These are phyloP conservation scores for Nymphaea thermarum DNA, from an alignment of 164 flowering plant species.

Conservation along the genomic window DNA sequence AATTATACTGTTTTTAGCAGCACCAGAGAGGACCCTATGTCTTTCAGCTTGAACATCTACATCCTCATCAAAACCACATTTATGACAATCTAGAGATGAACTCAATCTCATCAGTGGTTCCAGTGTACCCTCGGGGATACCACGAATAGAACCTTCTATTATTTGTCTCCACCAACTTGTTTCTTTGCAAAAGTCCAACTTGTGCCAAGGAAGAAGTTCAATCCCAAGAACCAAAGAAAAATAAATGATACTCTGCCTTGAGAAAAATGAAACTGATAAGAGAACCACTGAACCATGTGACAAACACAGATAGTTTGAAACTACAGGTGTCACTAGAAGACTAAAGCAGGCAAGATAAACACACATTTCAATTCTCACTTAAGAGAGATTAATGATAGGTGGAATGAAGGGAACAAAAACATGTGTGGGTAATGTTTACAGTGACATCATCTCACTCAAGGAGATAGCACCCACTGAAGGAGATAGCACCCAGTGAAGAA, in stretches of 20 bases:
- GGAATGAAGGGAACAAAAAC: too few species aligned
- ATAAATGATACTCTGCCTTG: constrained; percentile 53
- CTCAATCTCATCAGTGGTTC: constrained; percentile 48
- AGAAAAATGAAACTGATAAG: too few species aligned
- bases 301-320: too few species aligned
- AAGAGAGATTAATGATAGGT: too few species aligned
- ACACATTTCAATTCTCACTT: too few species aligned
- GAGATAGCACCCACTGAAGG: too few species aligned
- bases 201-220: constrained; percentile 49
- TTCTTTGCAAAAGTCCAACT: constrained; percentile 18
- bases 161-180: constrained; percentile 27
- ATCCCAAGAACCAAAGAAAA: constrained; percentile 62
- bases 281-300: too few species aligned
- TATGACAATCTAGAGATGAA: constrained; percentile 24
- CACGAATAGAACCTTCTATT: background rate
- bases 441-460: too few species aligned
- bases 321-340: too few species aligned
- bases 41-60: constrained; percentile 79
- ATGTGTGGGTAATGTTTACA: too few species aligned
- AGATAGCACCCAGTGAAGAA: too few species aligned
- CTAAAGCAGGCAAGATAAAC: too few species aligned
- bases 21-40: constrained; percentile 76
- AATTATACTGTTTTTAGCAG: constrained; percentile 48
- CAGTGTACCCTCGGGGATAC: constrained; percentile 12
- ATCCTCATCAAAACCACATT: constrained; percentile 50